Conservation (phyloP, 805 yeast genomes). For the Starmerella sp. region DNA sequence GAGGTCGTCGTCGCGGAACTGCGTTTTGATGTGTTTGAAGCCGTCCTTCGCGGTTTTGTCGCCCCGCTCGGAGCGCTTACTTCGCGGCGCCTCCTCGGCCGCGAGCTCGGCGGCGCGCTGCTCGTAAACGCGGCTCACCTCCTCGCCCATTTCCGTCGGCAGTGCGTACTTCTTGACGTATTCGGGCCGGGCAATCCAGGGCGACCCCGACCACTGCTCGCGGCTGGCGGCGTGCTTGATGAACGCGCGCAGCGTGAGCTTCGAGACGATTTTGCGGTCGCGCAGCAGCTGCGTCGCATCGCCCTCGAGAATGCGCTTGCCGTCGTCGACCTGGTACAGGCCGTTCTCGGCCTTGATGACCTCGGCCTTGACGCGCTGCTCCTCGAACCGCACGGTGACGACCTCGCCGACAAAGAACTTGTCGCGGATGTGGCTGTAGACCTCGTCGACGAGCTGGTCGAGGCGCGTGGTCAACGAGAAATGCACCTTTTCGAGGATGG, state of each 20-base stretch:
- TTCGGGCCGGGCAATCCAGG: slow-evolving; percentile 82
- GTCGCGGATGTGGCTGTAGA: slow-evolving; percentile 60
- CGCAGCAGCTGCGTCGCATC: slow-evolving; percentile 46
- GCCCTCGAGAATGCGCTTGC: slow-evolving; percentile 14
- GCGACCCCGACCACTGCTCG: slow-evolving; percentile 79
- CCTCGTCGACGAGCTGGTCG: slow-evolving; percentile 79
- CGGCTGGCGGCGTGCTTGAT: slow-evolving; percentile 67
- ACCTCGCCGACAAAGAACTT: slow-evolving; percentile 89
- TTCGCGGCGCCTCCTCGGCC: neutral
- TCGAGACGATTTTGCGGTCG: slow-evolving; percentile 79
- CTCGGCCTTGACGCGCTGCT: slow-evolving; percentile 43
- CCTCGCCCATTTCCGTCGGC: slow-evolving; percentile 15
- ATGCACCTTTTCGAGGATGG: slow-evolving; percentile 75
- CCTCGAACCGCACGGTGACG: slow-evolving; percentile 46
- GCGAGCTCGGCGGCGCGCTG: slow-evolving; percentile 8
- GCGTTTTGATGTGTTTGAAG: neutral
- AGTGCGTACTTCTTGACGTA: slow-evolving; percentile 63
- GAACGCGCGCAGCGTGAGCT: slow-evolving; percentile 81
- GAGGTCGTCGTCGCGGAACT: slow-evolving; percentile 12
- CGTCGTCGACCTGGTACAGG: slow-evolving; percentile 10
- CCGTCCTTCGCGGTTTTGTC: neutral
- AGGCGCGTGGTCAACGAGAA: slow-evolving; percentile 71
- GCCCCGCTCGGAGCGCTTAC: neutral
- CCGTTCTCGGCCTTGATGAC: slow-evolving; percentile 11
- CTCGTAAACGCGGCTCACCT: slow-evolving; percentile 7